Evolutionary conservation across 1,139 yeast species (phyloP), one percentile per base, ranked within the genome.

Genomic region (Sugiyamaella xylanicola): DNA sequence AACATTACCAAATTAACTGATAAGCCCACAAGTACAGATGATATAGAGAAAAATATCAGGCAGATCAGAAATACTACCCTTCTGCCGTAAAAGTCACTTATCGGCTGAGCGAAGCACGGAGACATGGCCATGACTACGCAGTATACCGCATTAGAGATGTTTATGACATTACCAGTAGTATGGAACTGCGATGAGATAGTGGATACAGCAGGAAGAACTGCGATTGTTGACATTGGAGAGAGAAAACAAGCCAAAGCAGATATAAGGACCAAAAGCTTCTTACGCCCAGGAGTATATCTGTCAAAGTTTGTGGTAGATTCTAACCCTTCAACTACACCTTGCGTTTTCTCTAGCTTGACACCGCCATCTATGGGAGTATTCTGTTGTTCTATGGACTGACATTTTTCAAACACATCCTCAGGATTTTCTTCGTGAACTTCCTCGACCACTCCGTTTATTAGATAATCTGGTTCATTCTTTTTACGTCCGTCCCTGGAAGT

Each of bases 1-100:
- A 80, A 81, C 81, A 79, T 80, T 4, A 80, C 77, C 48, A 81
- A 63, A 60, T 81, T 74, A 42, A 72, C 78, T 1, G 83, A 74
- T 1, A 76, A 72, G 0, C 79, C 82, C 3, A 77, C 77, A 5
- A 78, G 60, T 0, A 74, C 62, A 4, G 77, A 68, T 19, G 77
- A 68, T 0, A 77, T 53, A 4, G 73, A 57, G 54, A 72, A 77
- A 7, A 72, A 56, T 1, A 67, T 47, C 8, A 73, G 59, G 58
- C 81, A 77, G 2, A 72, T 50, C 13, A 80, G 51, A 63, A 80
- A 77, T 19, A 75, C 68, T 17, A 72, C 67, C 56, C 77, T 68
- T 48, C 82, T 70, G 1, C 85, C 85, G 61, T 81, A 81, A 2
- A 79, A 73, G 45, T 79, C 77, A 17, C 79, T 74, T 53, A 79